Base-by-base conservation (phyloP, 31 red algal species). In the Odonthalia washingtoniensis region DNA sequence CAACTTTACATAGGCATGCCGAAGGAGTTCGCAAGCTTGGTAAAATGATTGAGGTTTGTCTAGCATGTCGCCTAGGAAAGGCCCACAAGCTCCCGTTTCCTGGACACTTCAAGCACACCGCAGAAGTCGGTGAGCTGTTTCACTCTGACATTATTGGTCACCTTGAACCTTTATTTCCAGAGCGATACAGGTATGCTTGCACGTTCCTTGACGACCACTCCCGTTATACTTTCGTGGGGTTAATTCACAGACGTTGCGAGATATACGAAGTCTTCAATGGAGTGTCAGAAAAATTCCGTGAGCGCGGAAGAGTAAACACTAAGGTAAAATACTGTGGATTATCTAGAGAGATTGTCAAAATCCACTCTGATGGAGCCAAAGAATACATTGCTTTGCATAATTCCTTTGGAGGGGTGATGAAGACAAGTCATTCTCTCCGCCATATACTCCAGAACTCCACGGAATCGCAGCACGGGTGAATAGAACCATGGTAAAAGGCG, bases 391-490 rank as follows among this genome's bases (percentile, higher is more conserved):
- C 39, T 60, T 40, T 75, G 37, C 72, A 34, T 27, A 40, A 36
- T 36, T 38, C 27, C 41, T 75, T 36, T 27, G 4, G 41, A 42
- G 72, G 41, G 37, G 36, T 70, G 28, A 12, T 28, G 28, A 21
- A 37, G 45, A 38, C 42, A 65, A 62, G 4, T 81, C 52, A 36
- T 81, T 81, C 52, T 81, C 77, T 65, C 46, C 77, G n/a, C 77
- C 77, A 27, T 81, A 65, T 65, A 81, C 77, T 34, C 49, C 77
- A 28, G 43, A 65, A 65, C 77, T 27, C 33, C 63, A 65, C 30
- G n/a, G 39, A 17, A 81, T 81, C 26, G 52, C 43, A 5, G 77
- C 18, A 45, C 43, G 52, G 4, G 27, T 81, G 21, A 81, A 81
- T 14, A 16, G 49, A 27, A 65, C 77, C 17, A 6, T 81, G 18